phyloP scores from a whole-genome alignment of 305 asterid species.

The Andrographis paniculata region DNA sequence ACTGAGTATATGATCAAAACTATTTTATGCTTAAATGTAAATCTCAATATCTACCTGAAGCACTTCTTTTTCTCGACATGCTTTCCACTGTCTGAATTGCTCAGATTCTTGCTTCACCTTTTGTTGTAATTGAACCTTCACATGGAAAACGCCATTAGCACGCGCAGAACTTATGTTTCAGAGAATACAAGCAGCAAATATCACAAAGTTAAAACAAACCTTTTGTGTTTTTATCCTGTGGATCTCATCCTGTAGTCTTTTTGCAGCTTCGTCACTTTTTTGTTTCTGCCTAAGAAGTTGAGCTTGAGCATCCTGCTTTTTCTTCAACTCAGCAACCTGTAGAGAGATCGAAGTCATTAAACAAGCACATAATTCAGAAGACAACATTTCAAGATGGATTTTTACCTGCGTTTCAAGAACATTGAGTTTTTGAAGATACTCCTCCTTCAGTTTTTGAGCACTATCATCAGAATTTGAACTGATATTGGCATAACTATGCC shows the following conservation, averaged over 20 bases:
- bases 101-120: slow-evolving; percentile 98
- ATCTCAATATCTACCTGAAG: slow-evolving; percentile 85
- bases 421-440: slow-evolving; percentile 92
- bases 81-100: slow-evolving; percentile 94
- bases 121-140: slow-evolving; percentile 94
- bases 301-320: slow-evolving; percentile 98
- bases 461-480: slow-evolving; percentile 75
- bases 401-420: slow-evolving; percentile 80
- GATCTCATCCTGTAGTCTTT: slow-evolving; percentile 76
- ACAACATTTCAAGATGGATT: slow-evolving; percentile 6
- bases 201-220: slow-evolving; percentile 25
- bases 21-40: too few relatives aligned
- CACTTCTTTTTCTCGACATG: slow-evolving; percentile 93
- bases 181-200: not conserved
- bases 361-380: slow-evolving; percentile 8
- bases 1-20: not conserved
- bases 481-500: slow-evolving; percentile 59
- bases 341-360: slow-evolving; percentile 19
- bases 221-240: slow-evolving; percentile 87
- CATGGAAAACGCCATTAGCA: slow-evolving; percentile 21
- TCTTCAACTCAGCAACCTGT: slow-evolving; percentile 87
- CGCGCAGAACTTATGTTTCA: not conserved
- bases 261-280: slow-evolving; percentile 95
- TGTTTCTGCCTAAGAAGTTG: slow-evolving; percentile 92
- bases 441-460: slow-evolving; percentile 90